phyloP scores from a whole-genome alignment of 176 grass and related monocot species.

The Tuctoria greenei region DNA sequence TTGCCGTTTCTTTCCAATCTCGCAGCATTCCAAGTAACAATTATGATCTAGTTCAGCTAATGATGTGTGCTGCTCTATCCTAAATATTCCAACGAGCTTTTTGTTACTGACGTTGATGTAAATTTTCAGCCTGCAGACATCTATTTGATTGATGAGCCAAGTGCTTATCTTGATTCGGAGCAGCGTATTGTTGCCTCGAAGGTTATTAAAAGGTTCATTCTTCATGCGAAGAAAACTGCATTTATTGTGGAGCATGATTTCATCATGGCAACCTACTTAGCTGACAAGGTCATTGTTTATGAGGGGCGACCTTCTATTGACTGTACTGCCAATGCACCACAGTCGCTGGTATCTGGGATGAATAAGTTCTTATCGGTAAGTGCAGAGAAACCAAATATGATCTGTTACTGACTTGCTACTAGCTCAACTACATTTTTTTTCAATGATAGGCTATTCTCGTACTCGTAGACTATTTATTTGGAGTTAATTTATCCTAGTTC shows the following conservation, averaged over 20 bases:
- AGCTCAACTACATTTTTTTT: not conserved
- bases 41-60: not conserved
- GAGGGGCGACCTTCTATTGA: constrained; percentile 75
- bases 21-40: not conserved
- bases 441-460: not conserved
- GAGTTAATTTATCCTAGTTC: no score
- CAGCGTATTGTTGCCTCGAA: constrained; percentile 81
- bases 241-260: constrained; percentile 97
- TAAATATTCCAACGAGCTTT: not conserved
- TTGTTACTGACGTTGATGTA: constrained; percentile 19
- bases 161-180: constrained; percentile 90
- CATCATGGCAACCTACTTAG: constrained; percentile 90
- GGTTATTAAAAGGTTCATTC: constrained; percentile 94
- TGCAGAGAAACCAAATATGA: not conserved
- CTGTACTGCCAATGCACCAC: constrained; percentile 68
- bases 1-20: not conserved
- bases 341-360: constrained; percentile 85
- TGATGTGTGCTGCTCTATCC: no score
- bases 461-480: not conserved
- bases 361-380: constrained; percentile 84
- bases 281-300: constrained; percentile 87
- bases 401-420: not conserved
- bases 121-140: constrained; percentile 76
- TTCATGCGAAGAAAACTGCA: constrained; percentile 91
- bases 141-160: constrained; percentile 91